Evolutionary conservation across 2,329 filamentous ascomycete genomes (phyloP), one percentile per base, ranked within the genome.

Genomic region (Fusarium nisikadoi): DNA sequence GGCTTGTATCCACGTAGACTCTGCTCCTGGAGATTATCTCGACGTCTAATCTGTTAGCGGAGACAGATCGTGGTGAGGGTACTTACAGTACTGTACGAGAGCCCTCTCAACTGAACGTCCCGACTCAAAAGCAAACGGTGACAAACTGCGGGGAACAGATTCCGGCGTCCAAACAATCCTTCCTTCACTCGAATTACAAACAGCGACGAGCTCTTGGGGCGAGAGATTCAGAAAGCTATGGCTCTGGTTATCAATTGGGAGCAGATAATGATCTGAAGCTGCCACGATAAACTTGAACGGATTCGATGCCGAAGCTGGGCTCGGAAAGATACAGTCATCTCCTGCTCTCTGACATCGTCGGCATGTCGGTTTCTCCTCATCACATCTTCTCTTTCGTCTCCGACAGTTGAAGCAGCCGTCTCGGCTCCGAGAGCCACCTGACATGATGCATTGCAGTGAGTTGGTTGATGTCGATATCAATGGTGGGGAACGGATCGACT

Each of bases 321-420:
- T 14, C 3, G 74, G 74, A 46, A 72, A 76, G 33, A 76, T 27
- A 29, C 75, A 76, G 8, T 74, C 53, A 10, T 69, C 62, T 23
- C 65, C 67, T 10, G 31, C 31, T 49, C 61, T 65, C 33, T 61
- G 64, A 36, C 74, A 76, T 16, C 66, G 52, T 35, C 36, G 35
- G 45, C 74, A 76, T 2, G 55, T 10, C 5, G 75, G 75, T 20
- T 76, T 76, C 25, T 73, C 43, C 23, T 73, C 60, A 71, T 87
- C 85, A 75, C 86, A 88, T 57, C 81, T 81, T n/a, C 86, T 76
- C 72, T 86, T 87, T 62, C 86, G 81, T 66, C 84, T 86, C 60
- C 86, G 81, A 71, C 86, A 86, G 62, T 84, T 83, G 62, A 81
- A 82, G 77, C 85, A 86, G 58, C 75, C 74, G 12, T 72, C 62